Conservation (phyloP, 495 filamentous ascomycete species). For the Cairneyella variabilis region DNA sequence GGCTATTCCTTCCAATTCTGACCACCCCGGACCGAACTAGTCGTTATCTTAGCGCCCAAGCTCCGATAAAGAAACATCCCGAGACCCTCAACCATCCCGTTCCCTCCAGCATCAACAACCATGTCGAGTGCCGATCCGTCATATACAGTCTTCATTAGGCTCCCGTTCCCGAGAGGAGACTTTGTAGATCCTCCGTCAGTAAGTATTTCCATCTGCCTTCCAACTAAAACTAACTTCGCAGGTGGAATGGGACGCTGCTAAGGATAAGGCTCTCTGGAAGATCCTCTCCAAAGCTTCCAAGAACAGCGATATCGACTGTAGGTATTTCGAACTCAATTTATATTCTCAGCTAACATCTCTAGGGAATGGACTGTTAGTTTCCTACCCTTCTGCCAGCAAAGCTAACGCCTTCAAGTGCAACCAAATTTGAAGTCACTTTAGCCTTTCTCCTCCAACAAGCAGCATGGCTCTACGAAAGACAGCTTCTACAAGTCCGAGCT, state of each 20-base stretch:
- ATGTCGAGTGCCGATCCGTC: slow-evolving; percentile 35
- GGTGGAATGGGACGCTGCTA: slow-evolving; percentile 61
- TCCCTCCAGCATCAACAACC: neutral
- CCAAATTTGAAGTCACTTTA: slow-evolving; percentile 68
- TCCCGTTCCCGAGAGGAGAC: slow-evolving; percentile 81
- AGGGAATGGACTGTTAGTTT: slow-evolving; percentile 79
- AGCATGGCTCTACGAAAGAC: slow-evolving; percentile 90
- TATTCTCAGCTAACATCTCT: slow-evolving; percentile 13
- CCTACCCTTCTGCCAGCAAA: neutral
- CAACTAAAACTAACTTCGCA: slow-evolving; percentile 22
- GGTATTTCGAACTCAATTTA: slow-evolving; percentile 25
- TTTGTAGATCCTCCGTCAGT: slow-evolving; percentile 90
- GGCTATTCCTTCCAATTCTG: too few relatives aligned
- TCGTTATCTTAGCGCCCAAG: slow-evolving; percentile 18
- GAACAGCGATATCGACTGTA: slow-evolving; percentile 80
- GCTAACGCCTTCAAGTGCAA: slow-evolving; percentile 40
- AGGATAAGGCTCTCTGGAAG: slow-evolving; percentile 88
- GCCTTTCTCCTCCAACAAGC: slow-evolving; percentile 91
- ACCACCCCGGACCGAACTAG: neutral
- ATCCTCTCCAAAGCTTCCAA: slow-evolving; percentile 72
- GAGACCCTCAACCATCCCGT: too few relatives aligned
- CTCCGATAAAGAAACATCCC: slow-evolving; percentile 19
- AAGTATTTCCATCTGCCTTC: slow-evolving; percentile 28
- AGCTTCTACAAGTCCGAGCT: slow-evolving; percentile 81
- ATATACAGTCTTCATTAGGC: slow-evolving; percentile 77